Conservation (phyloP, 176 grass and related monocot species). For the Rhynchospora tenuis region DNA sequence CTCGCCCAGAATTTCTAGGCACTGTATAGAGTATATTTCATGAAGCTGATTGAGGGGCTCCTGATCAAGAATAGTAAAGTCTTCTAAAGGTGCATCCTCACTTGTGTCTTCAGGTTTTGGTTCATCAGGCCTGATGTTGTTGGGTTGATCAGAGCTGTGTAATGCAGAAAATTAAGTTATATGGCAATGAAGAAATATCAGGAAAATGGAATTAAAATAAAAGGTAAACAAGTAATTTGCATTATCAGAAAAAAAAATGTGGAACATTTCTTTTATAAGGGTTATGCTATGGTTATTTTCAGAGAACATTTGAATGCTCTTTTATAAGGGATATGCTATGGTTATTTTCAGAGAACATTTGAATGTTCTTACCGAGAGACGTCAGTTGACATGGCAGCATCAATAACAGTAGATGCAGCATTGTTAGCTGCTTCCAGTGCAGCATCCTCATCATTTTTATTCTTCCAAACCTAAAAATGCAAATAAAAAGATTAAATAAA, state of each 20-base stretch:
- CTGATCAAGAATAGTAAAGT: conserved; percentile 61
- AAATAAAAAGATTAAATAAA: neutral
- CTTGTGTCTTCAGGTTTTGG: conserved; percentile 46
- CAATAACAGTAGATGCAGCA: conserved; percentile 78
- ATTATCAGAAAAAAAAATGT: neutral
- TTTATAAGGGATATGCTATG: neutral
- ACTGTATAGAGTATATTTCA: conserved; percentile 95
- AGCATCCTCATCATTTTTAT: conserved; percentile 53
- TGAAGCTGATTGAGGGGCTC: conserved; percentile 56
- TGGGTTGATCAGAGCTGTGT: conserved; percentile 40
- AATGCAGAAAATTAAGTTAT: neutral
- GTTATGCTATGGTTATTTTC: neutral
- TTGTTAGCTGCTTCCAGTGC: conserved; percentile 60
- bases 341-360: neutral
- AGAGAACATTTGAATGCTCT: neutral
- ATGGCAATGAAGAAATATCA: neutral
- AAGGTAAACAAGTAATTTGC: neutral
- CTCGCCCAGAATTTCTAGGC: conserved; percentile 78
- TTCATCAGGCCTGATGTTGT: conserved; percentile 19
- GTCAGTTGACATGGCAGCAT: conserved; percentile 83
- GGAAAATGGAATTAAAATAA: neutral
- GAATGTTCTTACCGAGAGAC: conserved; percentile 77
- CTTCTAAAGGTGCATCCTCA: conserved; percentile 56
- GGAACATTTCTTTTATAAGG: neutral
- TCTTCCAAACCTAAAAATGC: conserved; percentile 74